phyloP scores from a whole-genome alignment of 768 basidiomycete species.

The Macrolepiota albuminosa region DNA sequence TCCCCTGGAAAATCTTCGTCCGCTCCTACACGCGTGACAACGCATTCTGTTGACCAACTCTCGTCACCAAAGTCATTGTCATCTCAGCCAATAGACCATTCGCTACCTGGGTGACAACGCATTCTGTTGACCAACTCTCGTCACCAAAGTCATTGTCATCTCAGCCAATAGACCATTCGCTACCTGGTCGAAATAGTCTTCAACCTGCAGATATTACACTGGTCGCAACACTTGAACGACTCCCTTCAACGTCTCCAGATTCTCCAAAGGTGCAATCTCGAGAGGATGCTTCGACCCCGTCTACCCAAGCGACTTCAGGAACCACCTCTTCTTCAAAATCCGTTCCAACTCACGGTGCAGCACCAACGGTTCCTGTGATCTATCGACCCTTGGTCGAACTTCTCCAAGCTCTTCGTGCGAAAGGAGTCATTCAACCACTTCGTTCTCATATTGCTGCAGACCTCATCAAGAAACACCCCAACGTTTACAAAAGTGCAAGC shows the following conservation, averaged over 20 bases:
- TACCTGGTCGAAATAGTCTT: background rate
- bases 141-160: no score
- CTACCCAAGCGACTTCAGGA: background rate
- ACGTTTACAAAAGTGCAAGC: slow-evolving; percentile 33
- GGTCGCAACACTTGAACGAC: background rate
- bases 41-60: no score
- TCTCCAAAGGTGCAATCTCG: background rate
- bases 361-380: slow-evolving; percentile 2
- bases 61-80: background rate
- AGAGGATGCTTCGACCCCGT: background rate
- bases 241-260: background rate
- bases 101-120: background rate
- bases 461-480: slow-evolving; percentile 19
- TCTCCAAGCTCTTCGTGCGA: slow-evolving; percentile 23
- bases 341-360: background rate
- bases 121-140: background rate
- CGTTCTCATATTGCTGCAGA: slow-evolving; percentile 31
- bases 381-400: slow-evolving; percentile 30
- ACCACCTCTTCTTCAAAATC: background rate
- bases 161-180: background rate
- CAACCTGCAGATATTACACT: background rate
- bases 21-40: background rate
- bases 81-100: no score
- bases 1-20: background rate
- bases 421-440: slow-evolving; percentile 25